Percentiles rank a stretch among this genome's conserved stretches.
Conservation (phyloP, 1,139 yeast genomes). For the Scheffersomyces illinoinensis region DNA sequence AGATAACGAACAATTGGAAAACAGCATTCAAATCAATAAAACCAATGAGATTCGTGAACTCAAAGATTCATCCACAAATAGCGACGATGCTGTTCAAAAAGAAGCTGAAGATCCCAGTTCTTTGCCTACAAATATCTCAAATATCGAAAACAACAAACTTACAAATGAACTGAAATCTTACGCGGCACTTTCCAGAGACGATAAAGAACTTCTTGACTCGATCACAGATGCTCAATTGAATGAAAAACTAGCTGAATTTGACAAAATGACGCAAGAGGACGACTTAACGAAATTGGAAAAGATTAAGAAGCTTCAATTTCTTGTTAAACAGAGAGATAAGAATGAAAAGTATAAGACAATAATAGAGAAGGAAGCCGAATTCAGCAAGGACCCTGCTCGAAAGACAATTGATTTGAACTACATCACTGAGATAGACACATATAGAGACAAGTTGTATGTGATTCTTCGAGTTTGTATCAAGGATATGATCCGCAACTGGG, state of each 20-base stretch:
- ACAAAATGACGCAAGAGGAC: constrained; percentile 17
- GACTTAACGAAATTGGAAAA: constrained; percentile 23
- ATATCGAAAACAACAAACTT: background rate
- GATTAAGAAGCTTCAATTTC: constrained; percentile 24
- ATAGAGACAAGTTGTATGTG: constrained; percentile 31
- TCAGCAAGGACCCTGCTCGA: constrained; percentile 15
- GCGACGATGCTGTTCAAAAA: background rate
- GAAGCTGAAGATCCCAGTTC: background rate
- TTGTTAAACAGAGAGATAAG: constrained; percentile 17
- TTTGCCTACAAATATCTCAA: background rate
- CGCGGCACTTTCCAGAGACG: constrained; percentile 6
- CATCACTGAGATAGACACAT: constrained; percentile 26
- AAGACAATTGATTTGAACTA: constrained; percentile 30
- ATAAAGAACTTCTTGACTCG: constrained; percentile 12
- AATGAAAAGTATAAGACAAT: constrained; percentile 15
- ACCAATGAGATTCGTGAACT: background rate
- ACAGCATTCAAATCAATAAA: background rate
- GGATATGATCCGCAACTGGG: constrained; percentile 48
- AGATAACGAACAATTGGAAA: background rate
- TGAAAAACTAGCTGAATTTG: constrained; percentile 20
- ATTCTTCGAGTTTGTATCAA: constrained; percentile 55
- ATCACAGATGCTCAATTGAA: constrained; percentile 22
- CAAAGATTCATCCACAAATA: background rate
- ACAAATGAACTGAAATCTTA: background rate
- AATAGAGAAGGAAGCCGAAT: constrained; percentile 21